Evolutionary conservation across 176 grass and related monocot species (phyloP), one percentile per base, ranked within the genome.

Genomic region (Hyparrhenia diplandra): DNA sequence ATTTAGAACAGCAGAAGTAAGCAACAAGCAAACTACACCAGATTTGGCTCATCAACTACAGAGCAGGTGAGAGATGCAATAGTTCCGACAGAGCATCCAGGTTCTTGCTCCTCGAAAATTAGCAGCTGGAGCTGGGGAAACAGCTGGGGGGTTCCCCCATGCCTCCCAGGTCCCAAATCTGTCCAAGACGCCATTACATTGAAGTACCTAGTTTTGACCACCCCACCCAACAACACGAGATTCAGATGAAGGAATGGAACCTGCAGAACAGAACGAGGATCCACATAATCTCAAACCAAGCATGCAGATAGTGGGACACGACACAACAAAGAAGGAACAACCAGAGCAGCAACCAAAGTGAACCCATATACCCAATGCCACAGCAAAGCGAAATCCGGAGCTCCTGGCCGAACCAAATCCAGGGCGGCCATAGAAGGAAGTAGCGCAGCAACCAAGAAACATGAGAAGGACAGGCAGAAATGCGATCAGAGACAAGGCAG

Each of bases 101-200:
- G 24, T 60, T 49, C 32, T 60, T 69, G 47, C 39, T 18, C n/a
- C 55, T 12, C n/a, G 3, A 88, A 83, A 74, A 10, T 30, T 8
- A 36, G 17, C 57, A 7, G 6, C 41, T 13, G 65, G 52, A 18
- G 27, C 21, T 21, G 34, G 52, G 45, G 32, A 67, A 57, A 70
- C 36, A 43, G 24, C 13, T 58, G 34, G 40, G 54, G 17, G 18
- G 13, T 10, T 14, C 17, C 46, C n/a, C 23, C 46, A 58, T 31
- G 14, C n/a, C 43, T 67, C 72, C 68, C 37, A 69, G 67, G 65
- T 58, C 62, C 59, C 49, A 74, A 83, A 83, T 88, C 80, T 83
- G 45, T 8, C 73, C 30, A 78, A 55, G 51, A 55, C 51, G 18
- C 7, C 51, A 55, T n/a, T 55, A 55, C 20, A 55, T 9, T 18